Conservation (phyloP, 495 filamentous ascomycete genomes). For the Talaromyces ruber region DNA sequence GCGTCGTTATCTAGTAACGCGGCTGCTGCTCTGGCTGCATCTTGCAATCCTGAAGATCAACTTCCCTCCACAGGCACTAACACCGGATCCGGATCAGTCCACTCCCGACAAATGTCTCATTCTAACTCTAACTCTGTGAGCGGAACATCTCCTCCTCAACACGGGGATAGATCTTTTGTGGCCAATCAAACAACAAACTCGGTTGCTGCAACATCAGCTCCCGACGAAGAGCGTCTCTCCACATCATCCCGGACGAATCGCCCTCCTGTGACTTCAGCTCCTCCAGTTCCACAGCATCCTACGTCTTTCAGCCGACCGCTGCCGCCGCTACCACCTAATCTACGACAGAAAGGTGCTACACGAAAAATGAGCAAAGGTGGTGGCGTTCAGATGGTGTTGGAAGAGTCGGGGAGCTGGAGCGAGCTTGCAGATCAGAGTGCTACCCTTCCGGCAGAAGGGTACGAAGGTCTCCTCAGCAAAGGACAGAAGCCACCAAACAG, state of each 20-base stretch:
- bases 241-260: conserved; percentile 9
- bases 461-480: conserved; percentile 36
- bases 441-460: conserved; percentile 62
- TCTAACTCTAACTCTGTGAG: conserved; percentile 25
- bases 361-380: conserved; percentile 68
- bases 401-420: conserved; percentile 82
- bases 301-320: conserved; percentile 31
- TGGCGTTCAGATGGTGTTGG: conserved; percentile 83
- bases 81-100: conserved; percentile 9
- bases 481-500: conserved; percentile 42
- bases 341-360: conserved; percentile 25
- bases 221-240: conserved; percentile 16
- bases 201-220: conserved; percentile 21
- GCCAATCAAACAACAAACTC: conserved; percentile 19
- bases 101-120: conserved; percentile 32
- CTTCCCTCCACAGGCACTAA: conserved; percentile 21
- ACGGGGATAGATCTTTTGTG: conserved; percentile 17
- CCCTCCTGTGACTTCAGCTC: conserved; percentile 5
- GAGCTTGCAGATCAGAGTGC: conserved; percentile 75
- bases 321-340: conserved; percentile 14
- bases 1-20: conserved; percentile 1
- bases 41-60: conserved; percentile 33
- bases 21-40: conserved; percentile 5
- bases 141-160: conserved; percentile 19
- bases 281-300: conserved; percentile 14